Evolutionary conservation across 78 protist genomes (phyloP).

Genomic region (Dictyostelium intermedium): DNA sequence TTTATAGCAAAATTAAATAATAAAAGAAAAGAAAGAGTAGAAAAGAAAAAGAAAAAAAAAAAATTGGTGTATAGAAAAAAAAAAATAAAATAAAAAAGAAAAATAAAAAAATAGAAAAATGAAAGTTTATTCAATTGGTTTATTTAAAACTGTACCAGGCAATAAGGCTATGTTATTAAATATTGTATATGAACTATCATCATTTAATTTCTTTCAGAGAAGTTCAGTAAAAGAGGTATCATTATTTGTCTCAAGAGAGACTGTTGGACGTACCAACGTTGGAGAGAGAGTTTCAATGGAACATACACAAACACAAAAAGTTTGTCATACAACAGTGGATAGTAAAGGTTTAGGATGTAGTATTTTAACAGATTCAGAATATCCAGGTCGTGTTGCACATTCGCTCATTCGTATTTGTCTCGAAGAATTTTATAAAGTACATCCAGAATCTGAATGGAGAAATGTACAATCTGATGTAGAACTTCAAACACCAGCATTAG

Average conservation of each 20-base stretch:
- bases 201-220: slow-evolving; percentile 77
- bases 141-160: slow-evolving; percentile 59
- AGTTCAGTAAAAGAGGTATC: slow-evolving; percentile 42
- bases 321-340: slow-evolving; percentile 62
- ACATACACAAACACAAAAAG: slow-evolving; percentile 57
- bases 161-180: slow-evolving; percentile 40
- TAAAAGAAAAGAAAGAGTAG: background rate
- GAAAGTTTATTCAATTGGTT: slow-evolving; percentile 52
- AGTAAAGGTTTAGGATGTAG: slow-evolving; percentile 46
- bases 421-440: slow-evolving; percentile 23
- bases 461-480: slow-evolving; percentile 2
- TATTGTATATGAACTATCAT: slow-evolving; percentile 72
- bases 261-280: slow-evolving; percentile 59
- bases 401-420: background rate
- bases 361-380: slow-evolving; percentile 71
- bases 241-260: slow-evolving; percentile 71
- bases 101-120: background rate
- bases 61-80: background rate
- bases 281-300: slow-evolving; percentile 43
- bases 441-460: slow-evolving; percentile 26
- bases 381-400: slow-evolving; percentile 78
- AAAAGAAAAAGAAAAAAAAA: background rate
- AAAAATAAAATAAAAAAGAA: background rate
- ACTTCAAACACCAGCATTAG: slow-evolving; percentile 22
- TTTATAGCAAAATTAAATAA: background rate